Base-by-base conservation (phyloP, 192 early-diverging fungal species). In the Oehlia diaphana region DNA sequence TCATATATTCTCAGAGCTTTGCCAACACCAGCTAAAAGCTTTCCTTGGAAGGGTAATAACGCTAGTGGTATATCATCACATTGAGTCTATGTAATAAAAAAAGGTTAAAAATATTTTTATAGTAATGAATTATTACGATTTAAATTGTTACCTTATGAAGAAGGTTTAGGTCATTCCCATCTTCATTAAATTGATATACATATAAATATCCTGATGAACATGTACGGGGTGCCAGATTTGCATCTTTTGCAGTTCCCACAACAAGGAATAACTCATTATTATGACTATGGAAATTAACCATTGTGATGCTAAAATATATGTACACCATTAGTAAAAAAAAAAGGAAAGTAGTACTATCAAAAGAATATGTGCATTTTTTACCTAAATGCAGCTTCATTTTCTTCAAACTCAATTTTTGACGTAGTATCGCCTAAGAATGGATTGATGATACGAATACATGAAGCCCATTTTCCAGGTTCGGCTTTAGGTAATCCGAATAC, bases 1-100 rank as follows among this genome's bases (percentile, higher is more conserved):
- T 96, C 97, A 79, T 98, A 99, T 63, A 99, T 94, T 9, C 96
- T 90, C 39, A 99, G 86, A 0, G 89, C 87, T 82, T 91, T 91
- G 39, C 97, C 97, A 79, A 96, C 86, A 33, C 93, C 96, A n/a
- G 95, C 98, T 47, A 97, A 82, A 47, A 98, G 84, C 31, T 92
- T 84, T 19, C 97, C 97, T 81, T 94, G 93, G 89, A 99, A 99
- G 26, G 89, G 83, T 44, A 91, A 84, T 37, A 99, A 78, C 6
- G 95, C 94, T 65, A 92, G 87, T 13, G 97, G 96, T 14, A 95
- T 88, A 53, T 92, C 95, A 63, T 98, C 96, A 2, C 95, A 80
- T 19, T 88, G 87, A n/a, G 98, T 99, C 81, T 79, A 72, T 62
- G 31, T 50, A 58, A 19, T 21, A 10, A 58, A 21, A 58, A 8